Conservation (phyloP, 2,329 filamentous ascomycete species). For the Atkinsonella hypoxylon region DNA sequence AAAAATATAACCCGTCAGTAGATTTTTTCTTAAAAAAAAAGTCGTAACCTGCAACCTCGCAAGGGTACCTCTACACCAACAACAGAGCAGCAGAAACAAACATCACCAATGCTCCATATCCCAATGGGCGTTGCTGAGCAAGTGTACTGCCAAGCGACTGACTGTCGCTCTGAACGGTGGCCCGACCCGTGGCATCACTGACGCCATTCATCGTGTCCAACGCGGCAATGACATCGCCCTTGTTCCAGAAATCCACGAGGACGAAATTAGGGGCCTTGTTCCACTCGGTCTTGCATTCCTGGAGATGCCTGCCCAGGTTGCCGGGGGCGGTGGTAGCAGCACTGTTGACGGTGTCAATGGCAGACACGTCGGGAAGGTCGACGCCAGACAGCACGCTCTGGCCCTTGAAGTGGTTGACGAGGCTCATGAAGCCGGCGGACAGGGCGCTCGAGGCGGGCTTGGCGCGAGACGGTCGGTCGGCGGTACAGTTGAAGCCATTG, state of each 20-base stretch:
- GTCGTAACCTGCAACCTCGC: background rate
- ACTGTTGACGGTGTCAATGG: conserved; percentile 54
- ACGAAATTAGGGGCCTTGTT: conserved; percentile 57
- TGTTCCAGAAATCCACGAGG: conserved; percentile 70
- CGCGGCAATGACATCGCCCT: conserved; percentile 55
- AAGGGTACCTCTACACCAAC: conserved; percentile 23
- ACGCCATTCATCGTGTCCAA: conserved; percentile 57
- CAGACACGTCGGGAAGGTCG: conserved; percentile 46
- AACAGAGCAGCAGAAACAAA: conserved; percentile 31
- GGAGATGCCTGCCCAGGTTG: conserved; percentile 39
- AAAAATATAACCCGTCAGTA: no score
- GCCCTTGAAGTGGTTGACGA: conserved; percentile 77
- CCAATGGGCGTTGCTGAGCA: conserved; percentile 12
- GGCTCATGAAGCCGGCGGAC: conserved; percentile 47
- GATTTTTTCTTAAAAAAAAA: no score
- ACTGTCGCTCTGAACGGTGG: conserved; percentile 4
- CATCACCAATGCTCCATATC: conserved; percentile 28
- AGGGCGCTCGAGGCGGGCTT: conserved; percentile 39
- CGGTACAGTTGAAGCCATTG: conserved; percentile 58
- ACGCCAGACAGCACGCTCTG: conserved; percentile 39
- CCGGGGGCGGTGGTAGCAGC: conserved; percentile 41
- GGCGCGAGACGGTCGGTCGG: conserved; percentile 50
- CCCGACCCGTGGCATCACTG: conserved; percentile 24
- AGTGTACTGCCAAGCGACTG: conserved; percentile 9
- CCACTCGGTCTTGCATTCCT: conserved; percentile 45